These are phyloP conservation scores for Larix kaempferi DNA, from an alignment of 75 land plant species.

Conservation along the genomic window DNA sequence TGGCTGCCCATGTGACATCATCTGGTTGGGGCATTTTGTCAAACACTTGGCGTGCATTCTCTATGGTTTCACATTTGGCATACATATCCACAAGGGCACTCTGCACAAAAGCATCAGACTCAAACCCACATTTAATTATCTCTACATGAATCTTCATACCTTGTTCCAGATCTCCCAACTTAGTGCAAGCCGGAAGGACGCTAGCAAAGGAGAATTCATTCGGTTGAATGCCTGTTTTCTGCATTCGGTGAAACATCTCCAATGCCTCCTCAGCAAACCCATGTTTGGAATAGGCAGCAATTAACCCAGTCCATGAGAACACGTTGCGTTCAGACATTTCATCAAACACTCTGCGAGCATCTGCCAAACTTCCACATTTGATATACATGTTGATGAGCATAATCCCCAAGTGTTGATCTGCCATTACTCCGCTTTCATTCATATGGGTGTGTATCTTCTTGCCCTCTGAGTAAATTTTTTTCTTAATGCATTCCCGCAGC, in stretches of 20 bases:
- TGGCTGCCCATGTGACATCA: constrained; percentile 18
- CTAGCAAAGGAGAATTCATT: constrained; percentile 40
- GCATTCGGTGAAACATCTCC: constrained; percentile 23
- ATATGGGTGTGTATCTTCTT: background rate
- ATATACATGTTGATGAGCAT: constrained; percentile 30
- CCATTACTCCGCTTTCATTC: constrained; percentile 12
- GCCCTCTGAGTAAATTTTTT: background rate
- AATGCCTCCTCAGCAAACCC: constrained; percentile 27
- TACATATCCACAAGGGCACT: constrained; percentile 15
- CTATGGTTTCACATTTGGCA: constrained; percentile 11
- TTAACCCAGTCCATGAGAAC: constrained; percentile 40
- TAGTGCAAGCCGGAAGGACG: constrained; percentile 46
- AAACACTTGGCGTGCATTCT: constrained; percentile 18
- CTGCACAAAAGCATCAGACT: constrained; percentile 3
- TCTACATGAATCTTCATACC: constrained; percentile 23
- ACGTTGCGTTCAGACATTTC: constrained; percentile 40
- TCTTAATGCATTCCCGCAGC: background rate
- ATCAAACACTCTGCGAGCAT: constrained; percentile 36
- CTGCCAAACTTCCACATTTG: constrained; percentile 24
- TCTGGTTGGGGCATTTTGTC: constrained; percentile 10
- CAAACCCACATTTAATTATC: background rate
- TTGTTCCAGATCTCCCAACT: constrained; percentile 16
- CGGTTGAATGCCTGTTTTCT: constrained; percentile 17
- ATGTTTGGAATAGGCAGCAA: constrained; percentile 33
- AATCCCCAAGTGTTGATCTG: constrained; percentile 24